Evolutionary conservation across 805 yeast genomes (phyloP), one percentile per base, ranked within the genome.

Genomic region (Maudiozyma pseudohumilis): DNA sequence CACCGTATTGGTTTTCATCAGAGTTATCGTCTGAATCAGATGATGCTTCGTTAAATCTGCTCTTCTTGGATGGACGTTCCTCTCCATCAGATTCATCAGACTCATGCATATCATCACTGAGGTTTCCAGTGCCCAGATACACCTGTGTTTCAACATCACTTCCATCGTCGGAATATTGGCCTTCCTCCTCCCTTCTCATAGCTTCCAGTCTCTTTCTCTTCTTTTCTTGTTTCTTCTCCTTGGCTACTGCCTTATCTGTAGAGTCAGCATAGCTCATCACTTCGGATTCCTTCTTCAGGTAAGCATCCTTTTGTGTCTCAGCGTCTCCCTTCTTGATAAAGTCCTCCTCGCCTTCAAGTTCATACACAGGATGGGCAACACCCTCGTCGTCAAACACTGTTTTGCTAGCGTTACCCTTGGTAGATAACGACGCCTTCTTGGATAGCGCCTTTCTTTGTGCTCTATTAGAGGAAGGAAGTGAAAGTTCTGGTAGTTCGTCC

Each of bases 381-480:
- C 99, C 99, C 3, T 89, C 96, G 44, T 92, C 98, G 55, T 92
- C 99, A 54, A 89, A 92, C 39, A 74, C 69, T 48, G 89, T 59
- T 56, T 87, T 92, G 16, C 81, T 75, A 13, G 95, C 80, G 40
- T 75, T 72, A 1, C 85, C 84, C 44, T 72, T 72, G 11, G 68
- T 56, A 33, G 77, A 64, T 18, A 76, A 48, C 2, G 87, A 73
- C 28, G 75, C 72, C 57, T 89, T 92, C 65, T 83, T 87, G 10
- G 95, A 84, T 26, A 88, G 66, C 0, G 96, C 96, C 48, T 75
- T 78, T 68, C 85, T 92, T 30, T 75, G 76, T 5, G 80, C 79
- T 49, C 98, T 74, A 54, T 82, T 92, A 1, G 97, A 89, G 0
- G 78, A 75, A 9, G 86, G 84, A 1, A 67, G 60, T 4, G 66